Conservation (phyloP, 495 filamentous ascomycete genomes). For the Daldinia caldariorum region DNA sequence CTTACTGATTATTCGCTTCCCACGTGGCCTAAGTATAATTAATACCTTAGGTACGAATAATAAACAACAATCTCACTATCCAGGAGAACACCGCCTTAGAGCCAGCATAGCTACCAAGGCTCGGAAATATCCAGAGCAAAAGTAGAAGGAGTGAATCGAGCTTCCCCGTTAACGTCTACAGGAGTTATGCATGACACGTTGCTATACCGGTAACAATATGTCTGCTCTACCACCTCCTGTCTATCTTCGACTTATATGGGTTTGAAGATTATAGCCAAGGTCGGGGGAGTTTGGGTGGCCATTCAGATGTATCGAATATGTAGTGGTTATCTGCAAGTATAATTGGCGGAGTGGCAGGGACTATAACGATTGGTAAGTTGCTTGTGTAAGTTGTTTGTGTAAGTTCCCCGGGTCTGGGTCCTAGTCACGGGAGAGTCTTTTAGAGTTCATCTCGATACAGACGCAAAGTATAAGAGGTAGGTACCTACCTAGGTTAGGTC, state of each 20-base stretch:
- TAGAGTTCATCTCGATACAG: background rate
- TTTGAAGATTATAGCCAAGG: background rate
- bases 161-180: conserved; percentile 4
- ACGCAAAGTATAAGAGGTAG: background rate
- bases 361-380: conserved; percentile 24
- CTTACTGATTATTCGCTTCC: conserved; percentile 35
- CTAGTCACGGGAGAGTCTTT: background rate
- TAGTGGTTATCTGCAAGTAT: conserved; percentile 8
- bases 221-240: conserved; percentile 20
- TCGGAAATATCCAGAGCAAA: background rate
- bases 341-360: conserved; percentile 24
- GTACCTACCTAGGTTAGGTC: too few relatives aligned
- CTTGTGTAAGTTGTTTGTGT: too few relatives aligned
- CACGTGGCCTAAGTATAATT: conserved; percentile 24
- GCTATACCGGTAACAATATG: background rate
- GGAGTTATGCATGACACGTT: conserved; percentile 24
- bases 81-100: conserved; percentile 22
- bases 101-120: conserved; percentile 5
- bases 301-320: conserved; percentile 8
- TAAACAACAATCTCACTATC: conserved; percentile 19
- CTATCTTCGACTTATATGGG: conserved; percentile 24
- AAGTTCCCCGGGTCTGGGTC: too few relatives aligned
- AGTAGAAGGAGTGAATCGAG: conserved; percentile 6
- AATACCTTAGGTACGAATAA: background rate
- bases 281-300: conserved; percentile 15